These are phyloP conservation scores for Centella asiatica DNA, from an alignment of 129 eudicot genomes.

Conservation along the genomic window DNA sequence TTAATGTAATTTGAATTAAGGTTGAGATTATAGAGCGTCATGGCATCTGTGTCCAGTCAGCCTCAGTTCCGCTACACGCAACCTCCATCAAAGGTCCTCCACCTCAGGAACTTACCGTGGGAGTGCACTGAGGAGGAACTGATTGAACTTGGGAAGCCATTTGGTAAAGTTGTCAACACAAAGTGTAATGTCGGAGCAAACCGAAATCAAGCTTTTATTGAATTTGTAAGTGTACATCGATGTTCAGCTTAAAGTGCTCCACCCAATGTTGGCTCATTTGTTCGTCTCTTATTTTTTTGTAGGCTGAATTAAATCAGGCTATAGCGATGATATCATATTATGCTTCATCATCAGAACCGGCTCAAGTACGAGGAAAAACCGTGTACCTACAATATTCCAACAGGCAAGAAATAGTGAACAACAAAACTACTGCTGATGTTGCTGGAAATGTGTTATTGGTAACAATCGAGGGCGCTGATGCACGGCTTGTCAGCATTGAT, in stretches of 20 bases:
- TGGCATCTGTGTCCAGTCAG: conserved; percentile 92
- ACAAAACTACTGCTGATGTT: conserved; percentile 96
- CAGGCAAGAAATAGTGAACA: conserved; percentile 98
- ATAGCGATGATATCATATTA: conserved; percentile 94
- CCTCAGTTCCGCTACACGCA: conserved; percentile 95
- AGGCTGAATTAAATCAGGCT: conserved; percentile 91
- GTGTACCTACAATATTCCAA: conserved; percentile 94
- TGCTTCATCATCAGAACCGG: conserved; percentile 97
- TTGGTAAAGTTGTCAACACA: conserved; percentile 89
- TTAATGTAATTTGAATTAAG: no score
- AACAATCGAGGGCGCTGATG: conserved; percentile 87
- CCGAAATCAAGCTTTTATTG: conserved; percentile 89
- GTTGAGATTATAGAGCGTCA: conserved; percentile 25
- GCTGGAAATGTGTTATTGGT: conserved; percentile 96
- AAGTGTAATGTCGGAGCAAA: conserved; percentile 97
- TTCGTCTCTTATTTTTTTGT: background rate
- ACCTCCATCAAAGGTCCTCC: conserved; percentile 90
- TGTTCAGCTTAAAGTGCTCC: background rate
- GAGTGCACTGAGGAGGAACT: conserved; percentile 93
- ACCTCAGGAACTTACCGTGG: conserved; percentile 92
- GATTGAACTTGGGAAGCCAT: conserved; percentile 76
- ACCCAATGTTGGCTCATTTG: background rate
- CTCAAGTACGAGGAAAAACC: conserved; percentile 96
- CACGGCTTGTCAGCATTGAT: conserved; percentile 92
- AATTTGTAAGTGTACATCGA: conserved; percentile 49